These are phyloP conservation scores for Apiospora arundinis DNA, from an alignment of 2,329 filamentous ascomycete genomes.

Conservation along the genomic window DNA sequence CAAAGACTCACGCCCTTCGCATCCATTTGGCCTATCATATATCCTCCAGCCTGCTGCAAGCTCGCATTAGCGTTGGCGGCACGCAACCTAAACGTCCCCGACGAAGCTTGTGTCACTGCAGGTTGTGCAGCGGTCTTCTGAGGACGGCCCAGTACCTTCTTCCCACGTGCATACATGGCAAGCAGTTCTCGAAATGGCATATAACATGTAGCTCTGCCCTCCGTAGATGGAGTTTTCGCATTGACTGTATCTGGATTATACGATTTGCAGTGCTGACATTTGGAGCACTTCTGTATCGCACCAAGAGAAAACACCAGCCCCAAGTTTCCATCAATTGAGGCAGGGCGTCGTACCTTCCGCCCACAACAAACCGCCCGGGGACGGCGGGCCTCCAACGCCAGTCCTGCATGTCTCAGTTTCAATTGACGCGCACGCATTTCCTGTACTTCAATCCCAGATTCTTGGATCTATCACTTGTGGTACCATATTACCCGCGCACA, in stretches of 20 bases:
- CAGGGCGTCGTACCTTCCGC: neutral
- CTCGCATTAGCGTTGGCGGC: neutral
- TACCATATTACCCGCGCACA: no score
- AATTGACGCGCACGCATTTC: neutral
- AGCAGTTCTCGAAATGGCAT: no score
- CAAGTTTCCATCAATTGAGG: neutral
- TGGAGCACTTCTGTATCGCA: no score
- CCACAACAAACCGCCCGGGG: neutral
- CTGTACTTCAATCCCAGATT: neutral
- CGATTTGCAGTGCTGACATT: no score
- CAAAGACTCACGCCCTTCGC: neutral
- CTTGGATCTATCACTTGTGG: neutral
- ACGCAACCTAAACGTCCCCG: neutral
- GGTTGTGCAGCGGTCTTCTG: neutral
- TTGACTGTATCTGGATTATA: no score
- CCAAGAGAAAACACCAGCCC: neutral
- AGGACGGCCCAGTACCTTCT: neutral
- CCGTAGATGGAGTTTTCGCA: no score
- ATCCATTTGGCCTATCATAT: neutral
- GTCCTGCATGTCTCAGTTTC: neutral
- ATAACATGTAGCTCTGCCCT: no score
- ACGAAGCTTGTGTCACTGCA: slow-evolving; percentile 5
- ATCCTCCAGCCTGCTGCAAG: neutral
- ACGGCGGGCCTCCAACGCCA: neutral
- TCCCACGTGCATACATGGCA: no score